Evolutionary conservation across 73 alveolate species (phyloP), one percentile per base, ranked within the genome.

Genomic region (Paramecium biaurelia): DNA sequence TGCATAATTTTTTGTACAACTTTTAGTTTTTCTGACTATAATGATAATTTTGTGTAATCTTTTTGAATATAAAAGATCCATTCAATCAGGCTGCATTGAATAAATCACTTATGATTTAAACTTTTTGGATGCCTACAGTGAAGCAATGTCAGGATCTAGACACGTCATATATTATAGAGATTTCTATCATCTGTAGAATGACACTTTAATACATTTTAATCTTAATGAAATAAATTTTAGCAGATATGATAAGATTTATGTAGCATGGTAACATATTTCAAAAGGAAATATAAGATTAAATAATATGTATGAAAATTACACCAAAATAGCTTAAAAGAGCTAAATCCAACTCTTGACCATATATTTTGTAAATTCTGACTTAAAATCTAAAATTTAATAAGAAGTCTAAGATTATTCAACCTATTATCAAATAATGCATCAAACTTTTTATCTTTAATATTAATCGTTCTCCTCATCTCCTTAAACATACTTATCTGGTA

Each of bases 121-220:
- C 9, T 72, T 35, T 14, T 72, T 72, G 15, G 86, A 72, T 72
- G 86, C 59, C 0, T 72, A 72, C 11, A 35, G 59, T 72, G 12
- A 72, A 37, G 20, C 45, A 10, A 35, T 72, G 59, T 10, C 58
- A 35, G 86, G 86, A 4, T 32, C 86, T 72, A 8, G 86, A 2
- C 86, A 38, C 35, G 58, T 72, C 18, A 72, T 72, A 1, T 72
- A 72, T 38, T 72, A 72, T 38, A 72, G 86, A 72, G 86, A 72
- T 72, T 72, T 72, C 38, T 72, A 72, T 72, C 18, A 1, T 34
- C n/a, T 28, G 4, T 28, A 20, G n/a, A 20, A 30, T 32, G 86
- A 72, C 58, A 72, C 59, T 10, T 6, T 72, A 0, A 72, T 72
- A 0, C 32, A 72, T 12, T 34, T 21, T 38, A 72, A 34, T 72